Percentiles rank a stretch among this genome's conserved stretches.
These are phyloP conservation scores for Didymosphaeria variabile DNA, from an alignment of 2,329 filamentous ascomycete species.

Conservation along the genomic window DNA sequence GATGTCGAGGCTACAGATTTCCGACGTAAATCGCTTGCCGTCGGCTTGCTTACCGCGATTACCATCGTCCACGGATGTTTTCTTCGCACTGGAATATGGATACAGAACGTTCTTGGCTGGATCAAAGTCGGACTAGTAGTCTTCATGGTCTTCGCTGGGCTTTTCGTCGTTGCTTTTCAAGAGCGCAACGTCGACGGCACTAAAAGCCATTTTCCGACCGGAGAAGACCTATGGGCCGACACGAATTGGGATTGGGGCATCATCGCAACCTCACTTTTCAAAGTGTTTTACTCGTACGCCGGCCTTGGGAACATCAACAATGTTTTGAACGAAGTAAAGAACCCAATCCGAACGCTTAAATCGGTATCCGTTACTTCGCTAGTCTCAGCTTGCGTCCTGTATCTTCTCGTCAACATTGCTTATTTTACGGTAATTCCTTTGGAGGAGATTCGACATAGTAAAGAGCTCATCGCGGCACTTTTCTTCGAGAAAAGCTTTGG, in stretches of 20 bases:
- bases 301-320: conserved; percentile 74
- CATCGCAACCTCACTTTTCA: conserved; percentile 73
- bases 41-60: conserved; percentile 49
- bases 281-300: conserved; percentile 73
- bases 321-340: conserved; percentile 74
- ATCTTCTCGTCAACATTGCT: conserved; percentile 72
- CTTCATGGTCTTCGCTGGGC: conserved; percentile 51
- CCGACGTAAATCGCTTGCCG: conserved; percentile 62
- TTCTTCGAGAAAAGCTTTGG: conserved; percentile 74
- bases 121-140: conserved; percentile 50
- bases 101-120: conserved; percentile 53
- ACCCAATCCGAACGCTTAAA: conserved; percentile 72
- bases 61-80: conserved; percentile 51
- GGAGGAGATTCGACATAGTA: conserved; percentile 71
- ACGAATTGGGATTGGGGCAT: conserved; percentile 75
- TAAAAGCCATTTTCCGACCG: conserved; percentile 46
- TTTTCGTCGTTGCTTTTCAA: conserved; percentile 46
- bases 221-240: conserved; percentile 68
- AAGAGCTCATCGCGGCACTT: conserved; percentile 72
- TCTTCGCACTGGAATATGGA: conserved; percentile 45
- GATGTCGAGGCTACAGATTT: conserved; percentile 61
- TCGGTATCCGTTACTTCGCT: conserved; percentile 69
- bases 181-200: conserved; percentile 26
- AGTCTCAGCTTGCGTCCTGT: conserved; percentile 68
- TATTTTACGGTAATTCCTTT: conserved; percentile 72